Evolutionary conservation across 345 rosid species (phyloP).

Genomic region (Odontarrhena argentea): DNA sequence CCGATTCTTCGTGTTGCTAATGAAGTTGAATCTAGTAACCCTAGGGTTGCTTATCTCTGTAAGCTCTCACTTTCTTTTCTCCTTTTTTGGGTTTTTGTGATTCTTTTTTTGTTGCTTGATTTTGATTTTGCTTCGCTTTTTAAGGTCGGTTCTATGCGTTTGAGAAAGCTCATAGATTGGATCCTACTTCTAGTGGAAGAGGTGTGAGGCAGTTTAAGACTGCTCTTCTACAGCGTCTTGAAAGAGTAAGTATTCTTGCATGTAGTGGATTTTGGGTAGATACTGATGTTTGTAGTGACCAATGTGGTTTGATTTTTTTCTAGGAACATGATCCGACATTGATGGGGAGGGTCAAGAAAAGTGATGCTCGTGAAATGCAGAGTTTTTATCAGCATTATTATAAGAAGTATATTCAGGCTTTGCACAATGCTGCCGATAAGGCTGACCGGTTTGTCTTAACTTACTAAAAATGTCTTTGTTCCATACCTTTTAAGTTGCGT

Average conservation of each 20-base stretch:
- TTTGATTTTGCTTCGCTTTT: conserved; percentile 8
- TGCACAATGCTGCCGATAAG: conserved; percentile 89
- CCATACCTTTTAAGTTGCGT: background rate
- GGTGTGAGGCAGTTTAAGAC: conserved; percentile 99
- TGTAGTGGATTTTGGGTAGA: conserved; percentile 13
- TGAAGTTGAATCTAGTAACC: conserved; percentile 89
- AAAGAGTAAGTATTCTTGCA: conserved; percentile 60
- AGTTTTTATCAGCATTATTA: conserved; percentile 86
- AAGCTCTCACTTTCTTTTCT: conserved; percentile 38
- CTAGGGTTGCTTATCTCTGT: conserved; percentile 98
- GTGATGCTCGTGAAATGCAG: conserved; percentile 95
- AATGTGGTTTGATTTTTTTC: conserved; percentile 15
- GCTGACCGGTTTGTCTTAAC: conserved; percentile 76
- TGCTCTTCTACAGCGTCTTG: conserved; percentile 97
- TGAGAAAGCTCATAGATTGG: conserved; percentile 95
- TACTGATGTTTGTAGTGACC: conserved; percentile 1
- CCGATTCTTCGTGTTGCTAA: conserved; percentile 99
- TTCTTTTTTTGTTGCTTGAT: conserved; percentile 19
- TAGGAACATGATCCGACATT: conserved; percentile 88
- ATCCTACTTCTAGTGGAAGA: conserved; percentile 96
- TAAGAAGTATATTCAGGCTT: conserved; percentile 83
- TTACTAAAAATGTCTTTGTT: conserved; percentile 6
- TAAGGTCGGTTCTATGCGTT: conserved; percentile 98
- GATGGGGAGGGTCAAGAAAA: conserved; percentile 70
- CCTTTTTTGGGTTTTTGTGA: background rate